Conservation (phyloP, 169 alveolate genomes). For the Toxoplasma gondii region DNA sequence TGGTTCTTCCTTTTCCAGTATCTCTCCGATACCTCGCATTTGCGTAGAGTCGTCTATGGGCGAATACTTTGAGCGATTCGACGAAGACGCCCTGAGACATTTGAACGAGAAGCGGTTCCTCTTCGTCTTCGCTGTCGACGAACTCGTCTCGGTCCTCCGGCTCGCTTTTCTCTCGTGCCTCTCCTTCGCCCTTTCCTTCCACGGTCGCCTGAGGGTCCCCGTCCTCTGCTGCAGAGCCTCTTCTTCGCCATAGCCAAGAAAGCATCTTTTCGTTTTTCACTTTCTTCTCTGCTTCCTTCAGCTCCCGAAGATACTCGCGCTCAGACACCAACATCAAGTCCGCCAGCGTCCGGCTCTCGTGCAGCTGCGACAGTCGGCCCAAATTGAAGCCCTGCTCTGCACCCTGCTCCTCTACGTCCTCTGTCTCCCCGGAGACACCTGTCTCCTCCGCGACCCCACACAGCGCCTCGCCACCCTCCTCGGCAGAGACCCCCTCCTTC, state of each 20-base stretch:
- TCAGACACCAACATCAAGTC: slow-evolving; percentile 10
- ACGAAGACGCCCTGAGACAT: slow-evolving; percentile 22
- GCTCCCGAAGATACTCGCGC: not conserved
- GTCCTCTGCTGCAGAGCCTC: not conserved
- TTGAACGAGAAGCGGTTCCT: slow-evolving; percentile 37
- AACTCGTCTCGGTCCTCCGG: not conserved
- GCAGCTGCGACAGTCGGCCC: not conserved
- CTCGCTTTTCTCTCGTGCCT: not conserved
- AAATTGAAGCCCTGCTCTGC: not conserved
- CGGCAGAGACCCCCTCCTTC: not conserved
- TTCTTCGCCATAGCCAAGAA: not conserved
- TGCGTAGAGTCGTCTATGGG: slow-evolving; percentile 28
- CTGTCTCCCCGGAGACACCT: not conserved
- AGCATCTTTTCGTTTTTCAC: not conserved
- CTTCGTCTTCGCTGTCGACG: not conserved
- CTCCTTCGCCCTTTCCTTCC: not conserved
- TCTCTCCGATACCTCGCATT: slow-evolving; percentile 42
- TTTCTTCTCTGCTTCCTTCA: not conserved
- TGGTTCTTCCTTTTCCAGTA: no score
- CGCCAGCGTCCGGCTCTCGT: slow-evolving; percentile 28
- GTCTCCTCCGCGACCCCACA: not conserved
- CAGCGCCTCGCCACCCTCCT: not conserved
- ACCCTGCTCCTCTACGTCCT: not conserved
- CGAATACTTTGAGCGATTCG: not conserved
- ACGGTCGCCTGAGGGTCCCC: not conserved